Evolutionary conservation across 371 early-diverging fungal genomes (phyloP).

Genomic region (Saksenaea oblongispora): DNA sequence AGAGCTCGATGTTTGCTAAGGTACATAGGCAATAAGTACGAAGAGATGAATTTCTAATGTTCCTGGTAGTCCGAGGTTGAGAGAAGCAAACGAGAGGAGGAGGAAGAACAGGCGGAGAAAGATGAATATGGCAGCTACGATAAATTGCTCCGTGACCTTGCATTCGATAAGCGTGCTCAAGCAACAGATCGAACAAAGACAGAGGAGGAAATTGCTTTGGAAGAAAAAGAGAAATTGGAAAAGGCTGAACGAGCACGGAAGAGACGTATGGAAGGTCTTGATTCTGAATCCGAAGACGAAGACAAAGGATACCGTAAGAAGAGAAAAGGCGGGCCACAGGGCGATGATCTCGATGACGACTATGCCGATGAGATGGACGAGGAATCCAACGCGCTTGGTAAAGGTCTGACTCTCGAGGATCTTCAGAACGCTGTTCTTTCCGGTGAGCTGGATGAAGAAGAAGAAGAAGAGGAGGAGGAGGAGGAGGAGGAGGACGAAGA

Average conservation of each 20-base stretch:
- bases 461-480: slow-evolving; percentile 49
- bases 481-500: slow-evolving; percentile 53
- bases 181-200: slow-evolving; percentile 93
- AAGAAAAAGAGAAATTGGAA: slow-evolving; percentile 82
- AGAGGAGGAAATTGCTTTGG: slow-evolving; percentile 89
- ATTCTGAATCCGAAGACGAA: slow-evolving; percentile 70
- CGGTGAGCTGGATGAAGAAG: slow-evolving; percentile 38
- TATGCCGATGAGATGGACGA: slow-evolving; percentile 53
- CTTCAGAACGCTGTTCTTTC: slow-evolving; percentile 43
- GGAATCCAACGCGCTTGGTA: slow-evolving; percentile 36
- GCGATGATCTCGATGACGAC: slow-evolving; percentile 86
- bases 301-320: slow-evolving; percentile 44
- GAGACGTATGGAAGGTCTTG: slow-evolving; percentile 86
- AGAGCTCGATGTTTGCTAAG: slow-evolving; percentile 40
- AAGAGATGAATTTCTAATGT: not conserved
- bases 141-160: slow-evolving; percentile 74
- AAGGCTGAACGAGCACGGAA: slow-evolving; percentile 82
- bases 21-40: slow-evolving; percentile 7
- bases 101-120: slow-evolving; percentile 40
- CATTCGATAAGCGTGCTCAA: slow-evolving; percentile 79
- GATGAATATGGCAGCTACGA: slow-evolving; percentile 70
- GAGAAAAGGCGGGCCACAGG: slow-evolving; percentile 59
- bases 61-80: slow-evolving; percentile 14
- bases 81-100: slow-evolving; percentile 17
- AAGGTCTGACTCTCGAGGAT: slow-evolving; percentile 54